These are phyloP conservation scores for Termitomyces heimii DNA, from an alignment of 768 basidiomycete genomes.

Conservation along the genomic window DNA sequence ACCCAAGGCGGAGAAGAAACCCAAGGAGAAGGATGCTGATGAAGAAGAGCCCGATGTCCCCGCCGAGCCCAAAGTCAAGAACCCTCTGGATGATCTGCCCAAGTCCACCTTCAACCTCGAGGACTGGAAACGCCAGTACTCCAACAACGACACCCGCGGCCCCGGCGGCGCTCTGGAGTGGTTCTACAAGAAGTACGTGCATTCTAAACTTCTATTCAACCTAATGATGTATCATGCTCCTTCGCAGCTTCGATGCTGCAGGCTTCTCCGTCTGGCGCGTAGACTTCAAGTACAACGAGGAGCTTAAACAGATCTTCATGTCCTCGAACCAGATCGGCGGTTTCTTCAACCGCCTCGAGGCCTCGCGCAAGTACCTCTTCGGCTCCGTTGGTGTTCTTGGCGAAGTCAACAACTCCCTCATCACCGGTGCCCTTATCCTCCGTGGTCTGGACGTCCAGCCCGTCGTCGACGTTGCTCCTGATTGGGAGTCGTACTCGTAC, in stretches of 20 bases:
- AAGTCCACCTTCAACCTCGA: slow-evolving; percentile 86
- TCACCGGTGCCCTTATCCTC: slow-evolving; percentile 76
- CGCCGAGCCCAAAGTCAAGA: slow-evolving; percentile 86
- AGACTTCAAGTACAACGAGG: slow-evolving; percentile 95
- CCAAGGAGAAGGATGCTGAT: slow-evolving; percentile 55
- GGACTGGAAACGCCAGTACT: slow-evolving; percentile 98
- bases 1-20: slow-evolving; percentile 60
- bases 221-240: neutral
- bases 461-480: slow-evolving; percentile 78
- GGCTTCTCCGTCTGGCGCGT: slow-evolving; percentile 91
- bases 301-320: slow-evolving; percentile 92
- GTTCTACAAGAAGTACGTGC: slow-evolving; percentile 92
- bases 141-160: slow-evolving; percentile 95
- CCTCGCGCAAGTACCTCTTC: slow-evolving; percentile 94
- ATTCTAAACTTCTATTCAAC: slow-evolving; percentile 14
- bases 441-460: slow-evolving; percentile 73
- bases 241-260: slow-evolving; percentile 70
- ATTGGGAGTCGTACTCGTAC: slow-evolving; percentile 87
- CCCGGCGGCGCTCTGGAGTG: slow-evolving; percentile 81
- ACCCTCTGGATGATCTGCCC: slow-evolving; percentile 89
- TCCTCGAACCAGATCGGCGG: slow-evolving; percentile 91
- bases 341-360: slow-evolving; percentile 98
- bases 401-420: slow-evolving; percentile 66
- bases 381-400: slow-evolving; percentile 92
- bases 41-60: slow-evolving; percentile 75